Percentiles rank a stretch among this genome's conserved stretches.
Conservation (phyloP, 345 rosid genomes). For the Odontarrhena argentea region DNA sequence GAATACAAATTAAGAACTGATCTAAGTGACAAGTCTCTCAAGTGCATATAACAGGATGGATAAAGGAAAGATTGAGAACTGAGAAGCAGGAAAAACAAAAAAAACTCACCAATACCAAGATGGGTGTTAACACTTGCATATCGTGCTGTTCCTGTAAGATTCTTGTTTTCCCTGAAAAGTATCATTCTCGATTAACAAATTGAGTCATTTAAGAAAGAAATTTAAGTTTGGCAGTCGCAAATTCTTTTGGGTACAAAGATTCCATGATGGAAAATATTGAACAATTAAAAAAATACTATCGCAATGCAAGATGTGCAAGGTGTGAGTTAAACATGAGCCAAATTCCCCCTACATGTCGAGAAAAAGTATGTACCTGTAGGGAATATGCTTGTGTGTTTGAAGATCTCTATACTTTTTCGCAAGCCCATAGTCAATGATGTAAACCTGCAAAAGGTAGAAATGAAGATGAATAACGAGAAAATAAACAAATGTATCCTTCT, state of each 20-base stretch:
- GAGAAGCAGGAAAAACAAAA: conserved; percentile 1
- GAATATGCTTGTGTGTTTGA: conserved; percentile 46
- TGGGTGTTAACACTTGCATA: conserved; percentile 98
- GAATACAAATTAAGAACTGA: background rate
- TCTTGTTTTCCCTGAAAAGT: conserved; percentile 82
- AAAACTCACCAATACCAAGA: conserved; percentile 81
- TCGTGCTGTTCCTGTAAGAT: conserved; percentile 95
- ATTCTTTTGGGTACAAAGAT: background rate
- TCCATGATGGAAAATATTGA: background rate
- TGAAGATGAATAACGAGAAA: conserved; percentile 1
- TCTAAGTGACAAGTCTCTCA: conserved; percentile 20
- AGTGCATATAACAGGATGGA: background rate
- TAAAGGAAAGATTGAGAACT: background rate
- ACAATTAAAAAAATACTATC: background rate
- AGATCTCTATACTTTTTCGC: conserved; percentile 46
- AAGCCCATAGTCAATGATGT: conserved; percentile 47
- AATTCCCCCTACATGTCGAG: background rate
- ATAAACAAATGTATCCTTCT: background rate
- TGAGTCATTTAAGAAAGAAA: conserved; percentile 12
- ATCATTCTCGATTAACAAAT: conserved; percentile 22
- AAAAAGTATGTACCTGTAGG: conserved; percentile 35
- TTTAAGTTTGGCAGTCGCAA: conserved; percentile 1
- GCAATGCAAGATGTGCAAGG: background rate
- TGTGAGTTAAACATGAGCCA: background rate
- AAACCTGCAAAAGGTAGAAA: conserved; percentile 35